Percentiles rank a stretch among this genome's conserved stretches.
Conservation (phyloP, 2,329 filamentous ascomycete species). For the Verticillium nonalfalfae region DNA sequence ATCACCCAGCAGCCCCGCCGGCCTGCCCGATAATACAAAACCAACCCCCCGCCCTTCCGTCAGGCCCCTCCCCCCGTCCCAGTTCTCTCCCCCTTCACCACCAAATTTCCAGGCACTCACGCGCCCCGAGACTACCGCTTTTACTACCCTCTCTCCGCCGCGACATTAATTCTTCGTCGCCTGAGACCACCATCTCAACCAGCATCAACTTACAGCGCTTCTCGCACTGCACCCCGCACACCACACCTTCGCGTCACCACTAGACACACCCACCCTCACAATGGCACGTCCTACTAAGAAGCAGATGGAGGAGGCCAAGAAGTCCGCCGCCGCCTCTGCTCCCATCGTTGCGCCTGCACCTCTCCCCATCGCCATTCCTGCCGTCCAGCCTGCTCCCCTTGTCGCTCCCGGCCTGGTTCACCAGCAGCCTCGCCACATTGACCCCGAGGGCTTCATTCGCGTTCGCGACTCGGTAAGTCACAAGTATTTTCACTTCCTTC, state of each 20-base stretch:
- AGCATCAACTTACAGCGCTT: slow-evolving; percentile 9
- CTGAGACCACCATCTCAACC: not conserved
- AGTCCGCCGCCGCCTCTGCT: slow-evolving; percentile 25
- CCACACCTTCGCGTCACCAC: not conserved
- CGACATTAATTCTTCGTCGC: not conserved
- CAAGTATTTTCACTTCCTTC: not conserved
- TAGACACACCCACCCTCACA: slow-evolving; percentile 9
- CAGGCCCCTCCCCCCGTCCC: not conserved
- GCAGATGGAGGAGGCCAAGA: slow-evolving; percentile 28
- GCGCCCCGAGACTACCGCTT: not conserved
- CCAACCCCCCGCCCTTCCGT: not conserved
- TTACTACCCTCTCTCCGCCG: not conserved
- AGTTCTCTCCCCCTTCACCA: slow-evolving; percentile 2
- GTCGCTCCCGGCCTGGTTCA: slow-evolving; percentile 6
- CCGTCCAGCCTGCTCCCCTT: not conserved
- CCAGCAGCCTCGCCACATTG: slow-evolving; percentile 34
- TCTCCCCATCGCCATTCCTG: slow-evolving; percentile 1
- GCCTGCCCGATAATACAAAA: not conserved
- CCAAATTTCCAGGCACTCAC: slow-evolving; percentile 1
- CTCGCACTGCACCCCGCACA: not conserved
- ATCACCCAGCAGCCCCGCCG: slow-evolving; percentile 2
- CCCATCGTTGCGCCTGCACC: slow-evolving; percentile 26
- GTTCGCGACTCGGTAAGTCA: slow-evolving; percentile 74
- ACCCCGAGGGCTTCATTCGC: slow-evolving; percentile 70
- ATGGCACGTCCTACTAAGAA: slow-evolving; percentile 43